Percentiles rank a stretch among this genome's conserved stretches.
phyloP scores from a whole-genome alignment of 1,284 basidiomycete species.

The Puccinia novopanici region DNA sequence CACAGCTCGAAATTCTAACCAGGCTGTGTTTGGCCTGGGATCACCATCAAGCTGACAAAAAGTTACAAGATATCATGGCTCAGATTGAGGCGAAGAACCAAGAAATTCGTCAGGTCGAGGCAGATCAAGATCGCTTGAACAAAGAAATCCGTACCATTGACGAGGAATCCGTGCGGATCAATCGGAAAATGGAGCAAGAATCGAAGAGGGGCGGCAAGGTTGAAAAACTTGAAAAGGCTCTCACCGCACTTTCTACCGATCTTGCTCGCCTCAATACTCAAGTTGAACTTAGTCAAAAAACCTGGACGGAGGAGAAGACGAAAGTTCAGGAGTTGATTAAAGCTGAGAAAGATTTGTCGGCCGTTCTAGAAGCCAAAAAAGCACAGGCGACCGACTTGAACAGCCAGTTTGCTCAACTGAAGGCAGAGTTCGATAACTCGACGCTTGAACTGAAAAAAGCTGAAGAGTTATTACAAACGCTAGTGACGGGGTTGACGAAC shows the following conservation, averaged over 20 bases:
- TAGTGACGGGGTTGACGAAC: conserved; percentile 84
- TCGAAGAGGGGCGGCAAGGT: conserved; percentile 75
- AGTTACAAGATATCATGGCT: conserved; percentile 59
- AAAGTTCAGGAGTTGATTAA: conserved; percentile 66
- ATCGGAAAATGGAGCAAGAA: conserved; percentile 59
- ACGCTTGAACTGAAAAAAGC: conserved; percentile 71
- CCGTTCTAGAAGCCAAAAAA: conserved; percentile 62
- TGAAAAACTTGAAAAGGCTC: conserved; percentile 75
- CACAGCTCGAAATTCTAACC: conserved; percentile 85
- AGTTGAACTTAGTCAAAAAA: conserved; percentile 76
- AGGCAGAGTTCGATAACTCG: conserved; percentile 68
- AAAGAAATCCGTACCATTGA: conserved; percentile 61
- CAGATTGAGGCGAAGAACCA: conserved; percentile 50
- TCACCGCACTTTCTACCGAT: conserved; percentile 76
- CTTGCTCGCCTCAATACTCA: conserved; percentile 86
- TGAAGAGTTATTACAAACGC: conserved; percentile 92
- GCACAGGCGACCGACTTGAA: conserved; percentile 66
- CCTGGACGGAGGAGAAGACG: conserved; percentile 77
- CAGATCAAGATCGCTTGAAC: conserved; percentile 52
- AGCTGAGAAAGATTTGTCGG: conserved; percentile 64
- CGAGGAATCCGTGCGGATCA: conserved; percentile 61
- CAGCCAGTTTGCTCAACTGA: conserved; percentile 68
- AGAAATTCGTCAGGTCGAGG: conserved; percentile 51
- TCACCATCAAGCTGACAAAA: conserved; percentile 72
- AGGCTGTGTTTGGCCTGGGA: conserved; percentile 85